Evolutionary conservation across 1,284 basidiomycete genomes (phyloP).

Genomic region (Ganoderma multipileum): DNA sequence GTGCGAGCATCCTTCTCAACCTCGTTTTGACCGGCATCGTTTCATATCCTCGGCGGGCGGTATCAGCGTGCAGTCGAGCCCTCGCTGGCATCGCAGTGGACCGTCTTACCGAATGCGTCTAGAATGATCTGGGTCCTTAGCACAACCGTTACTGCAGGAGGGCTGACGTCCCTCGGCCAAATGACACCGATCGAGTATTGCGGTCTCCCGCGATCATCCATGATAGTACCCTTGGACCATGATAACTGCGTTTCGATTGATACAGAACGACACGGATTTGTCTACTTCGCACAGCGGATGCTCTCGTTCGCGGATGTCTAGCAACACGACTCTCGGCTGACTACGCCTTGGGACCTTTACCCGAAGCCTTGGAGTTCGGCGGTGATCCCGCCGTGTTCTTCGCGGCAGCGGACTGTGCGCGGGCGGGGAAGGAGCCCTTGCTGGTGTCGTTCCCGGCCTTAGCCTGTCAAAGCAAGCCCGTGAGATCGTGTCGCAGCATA

Average conservation of each 20-base stretch:
- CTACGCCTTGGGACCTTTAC: conserved; percentile 34
- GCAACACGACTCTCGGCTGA: neutral
- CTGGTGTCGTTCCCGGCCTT: conserved; percentile 41
- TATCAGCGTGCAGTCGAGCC: neutral
- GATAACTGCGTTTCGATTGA: neutral
- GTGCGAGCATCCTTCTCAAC: neutral
- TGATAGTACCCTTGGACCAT: neutral
- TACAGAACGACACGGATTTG: neutral
- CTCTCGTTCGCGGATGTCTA: conserved; percentile 4
- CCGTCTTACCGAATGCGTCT: neutral
- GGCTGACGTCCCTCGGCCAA: neutral
- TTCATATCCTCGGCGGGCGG: neutral
- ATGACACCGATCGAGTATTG: neutral
- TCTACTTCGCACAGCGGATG: neutral
- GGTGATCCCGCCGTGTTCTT: conserved; percentile 32
- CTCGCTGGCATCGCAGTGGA: neutral
- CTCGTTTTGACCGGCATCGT: neutral
- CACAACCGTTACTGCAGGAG: neutral
- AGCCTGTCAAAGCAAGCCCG: conserved; percentile 29
- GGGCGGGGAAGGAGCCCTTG: conserved; percentile 41
- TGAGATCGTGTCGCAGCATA: neutral
- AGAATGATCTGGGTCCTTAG: neutral
- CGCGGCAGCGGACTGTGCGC: conserved; percentile 38
- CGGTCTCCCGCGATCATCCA: neutral
- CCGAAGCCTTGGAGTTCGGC: conserved; percentile 29